These are phyloP conservation scores for Collybiopsis confluens DNA, from an alignment of 768 basidiomycete genomes.

Conservation along the genomic window DNA sequence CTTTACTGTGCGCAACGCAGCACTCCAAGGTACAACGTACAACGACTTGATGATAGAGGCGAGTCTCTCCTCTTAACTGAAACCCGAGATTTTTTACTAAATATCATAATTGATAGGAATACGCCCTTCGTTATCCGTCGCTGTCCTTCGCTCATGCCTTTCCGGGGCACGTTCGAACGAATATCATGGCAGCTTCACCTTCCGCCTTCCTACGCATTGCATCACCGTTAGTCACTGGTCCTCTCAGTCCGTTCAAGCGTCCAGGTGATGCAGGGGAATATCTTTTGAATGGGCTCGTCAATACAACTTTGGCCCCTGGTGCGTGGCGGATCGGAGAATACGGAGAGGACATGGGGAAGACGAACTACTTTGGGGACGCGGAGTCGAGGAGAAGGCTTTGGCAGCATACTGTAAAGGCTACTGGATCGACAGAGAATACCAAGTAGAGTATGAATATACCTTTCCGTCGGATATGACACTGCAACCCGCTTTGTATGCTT, in stretches of 20 bases:
- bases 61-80: constrained; percentile 7
- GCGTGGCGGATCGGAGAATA: constrained; percentile 22
- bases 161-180: constrained; percentile 28
- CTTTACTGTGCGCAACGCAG: constrained; percentile 17
- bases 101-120: constrained; percentile 8
- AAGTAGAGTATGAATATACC: neutral
- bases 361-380: constrained; percentile 28
- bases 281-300: neutral
- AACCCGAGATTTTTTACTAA: too few relatives aligned
- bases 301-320: neutral
- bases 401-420: constrained; percentile 26
- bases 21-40: constrained; percentile 17
- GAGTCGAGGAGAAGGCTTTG: constrained; percentile 32
- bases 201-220: neutral
- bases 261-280: constrained; percentile 15
- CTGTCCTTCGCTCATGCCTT: constrained; percentile 27
- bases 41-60: constrained; percentile 27
- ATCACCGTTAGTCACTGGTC: neutral
- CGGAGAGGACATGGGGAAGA: constrained; percentile 29
- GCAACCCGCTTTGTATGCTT: too few relatives aligned
- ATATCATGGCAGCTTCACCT: neutral
- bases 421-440: neutral
- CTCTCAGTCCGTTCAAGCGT: neutral
- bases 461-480: too few relatives aligned
- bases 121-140: constrained; percentile 11